Percentiles rank a stretch among this genome's conserved stretches.
phyloP scores from a whole-genome alignment of 1,139 yeast species.

The Yamadazyma atlantica region DNA sequence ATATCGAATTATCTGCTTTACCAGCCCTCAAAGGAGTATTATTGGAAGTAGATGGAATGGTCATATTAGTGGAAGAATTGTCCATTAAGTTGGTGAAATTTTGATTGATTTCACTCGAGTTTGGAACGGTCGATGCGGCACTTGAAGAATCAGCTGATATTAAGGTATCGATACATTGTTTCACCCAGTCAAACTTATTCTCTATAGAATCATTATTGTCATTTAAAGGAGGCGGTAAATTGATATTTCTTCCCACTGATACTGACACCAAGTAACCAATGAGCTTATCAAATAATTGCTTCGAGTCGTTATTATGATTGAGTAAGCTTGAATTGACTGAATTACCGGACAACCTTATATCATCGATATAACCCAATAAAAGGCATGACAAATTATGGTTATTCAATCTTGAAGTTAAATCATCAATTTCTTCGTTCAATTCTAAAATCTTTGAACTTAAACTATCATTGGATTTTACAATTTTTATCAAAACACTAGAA shows the following conservation, averaged over 20 bases:
- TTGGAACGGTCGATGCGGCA: constrained; percentile 1
- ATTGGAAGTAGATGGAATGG: constrained; percentile 17
- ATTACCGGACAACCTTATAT: constrained; percentile 28
- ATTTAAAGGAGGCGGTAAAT: constrained; percentile 40
- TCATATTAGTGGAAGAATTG: constrained; percentile 12
- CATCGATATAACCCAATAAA: constrained; percentile 47
- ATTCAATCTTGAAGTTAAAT: constrained; percentile 26
- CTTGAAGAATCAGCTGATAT: constrained; percentile 7
- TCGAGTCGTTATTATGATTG: constrained; percentile 9
- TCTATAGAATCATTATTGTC: constrained; percentile 26
- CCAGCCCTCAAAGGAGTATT: constrained; percentile 13
- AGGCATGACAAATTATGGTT: constrained; percentile 47
- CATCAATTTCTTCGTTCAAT: constrained; percentile 32
- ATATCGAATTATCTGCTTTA: constrained; percentile 18
- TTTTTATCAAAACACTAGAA: constrained; percentile 26
- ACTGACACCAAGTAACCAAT: constrained; percentile 53
- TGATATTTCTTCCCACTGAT: constrained; percentile 51
- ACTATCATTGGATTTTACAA: constrained; percentile 33
- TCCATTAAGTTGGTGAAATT: constrained; percentile 6
- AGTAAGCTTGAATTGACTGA: constrained; percentile 4
- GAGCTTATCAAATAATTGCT: constrained; percentile 39
- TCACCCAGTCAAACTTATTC: constrained; percentile 51
- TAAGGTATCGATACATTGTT: constrained; percentile 48
- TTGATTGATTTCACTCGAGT: constrained; percentile 7
- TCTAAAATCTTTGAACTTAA: constrained; percentile 33